Evolutionary conservation across 192 early-diverging fungal genomes (phyloP).

Genomic region (Chytriomyces confervae): DNA sequence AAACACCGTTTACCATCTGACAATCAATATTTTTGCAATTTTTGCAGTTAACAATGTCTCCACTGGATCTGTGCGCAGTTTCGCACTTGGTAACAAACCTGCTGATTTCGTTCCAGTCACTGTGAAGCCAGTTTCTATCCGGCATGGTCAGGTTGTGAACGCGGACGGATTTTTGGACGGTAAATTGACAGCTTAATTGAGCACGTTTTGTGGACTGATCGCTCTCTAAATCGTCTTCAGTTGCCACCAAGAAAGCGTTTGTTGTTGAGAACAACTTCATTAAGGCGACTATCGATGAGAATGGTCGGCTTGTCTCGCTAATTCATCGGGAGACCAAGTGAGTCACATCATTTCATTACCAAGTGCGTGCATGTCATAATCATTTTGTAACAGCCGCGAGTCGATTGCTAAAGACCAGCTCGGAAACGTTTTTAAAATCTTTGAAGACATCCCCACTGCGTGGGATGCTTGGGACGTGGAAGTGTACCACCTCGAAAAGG

Average conservation of each 20-base stretch:
- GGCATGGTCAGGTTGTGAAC: background rate
- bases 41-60: slow-evolving; percentile 22
- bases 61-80: slow-evolving; percentile 11
- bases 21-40: slow-evolving; percentile 13
- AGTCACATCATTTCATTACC: slow-evolving; percentile 37
- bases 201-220: background rate
- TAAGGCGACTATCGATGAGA: slow-evolving; percentile 68
- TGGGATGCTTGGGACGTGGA: slow-evolving; percentile 89
- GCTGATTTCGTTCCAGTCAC: slow-evolving; percentile 39
- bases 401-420: slow-evolving; percentile 55
- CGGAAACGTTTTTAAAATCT: slow-evolving; percentile 81
- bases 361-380: background rate
- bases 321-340: slow-evolving; percentile 64
- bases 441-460: slow-evolving; percentile 85
- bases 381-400: slow-evolving; percentile 48
- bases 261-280: slow-evolving; percentile 81
- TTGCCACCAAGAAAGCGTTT: slow-evolving; percentile 36
- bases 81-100: slow-evolving; percentile 34
- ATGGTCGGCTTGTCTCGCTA: slow-evolving; percentile 76
- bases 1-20: background rate
- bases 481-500: slow-evolving; percentile 92
- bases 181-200: background rate
- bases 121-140: slow-evolving; percentile 6
- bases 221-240: background rate
- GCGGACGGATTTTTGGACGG: slow-evolving; percentile 21